Evolutionary conservation across 345 rosid genomes (phyloP).

Genomic region (Salix exigua): DNA sequence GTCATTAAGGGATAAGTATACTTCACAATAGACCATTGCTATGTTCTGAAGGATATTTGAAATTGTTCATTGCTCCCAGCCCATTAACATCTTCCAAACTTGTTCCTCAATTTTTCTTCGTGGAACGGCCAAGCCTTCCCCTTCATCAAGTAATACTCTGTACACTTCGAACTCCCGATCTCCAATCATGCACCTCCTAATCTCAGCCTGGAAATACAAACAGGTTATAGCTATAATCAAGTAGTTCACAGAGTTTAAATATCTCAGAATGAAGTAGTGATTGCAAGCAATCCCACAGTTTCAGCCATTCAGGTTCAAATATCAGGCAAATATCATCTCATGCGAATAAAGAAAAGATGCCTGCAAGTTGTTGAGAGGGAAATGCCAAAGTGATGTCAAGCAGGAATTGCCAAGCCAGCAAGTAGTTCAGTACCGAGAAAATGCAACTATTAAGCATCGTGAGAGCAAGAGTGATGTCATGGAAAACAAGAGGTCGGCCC

Average conservation of each 20-base stretch:
- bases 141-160: conserved; percentile 76
- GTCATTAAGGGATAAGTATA: neutral
- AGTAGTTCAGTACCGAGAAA: conserved; percentile 57
- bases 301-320: conserved; percentile 8
- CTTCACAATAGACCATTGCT: neutral
- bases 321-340: neutral
- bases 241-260: neutral
- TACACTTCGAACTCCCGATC: conserved; percentile 92
- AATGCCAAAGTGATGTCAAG: neutral
- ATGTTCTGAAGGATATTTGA: neutral
- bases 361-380: neutral
- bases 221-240: neutral
- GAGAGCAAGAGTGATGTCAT: conserved; percentile 81
- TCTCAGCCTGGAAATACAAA: conserved; percentile 60
- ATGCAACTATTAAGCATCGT: conserved; percentile 69
- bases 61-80: conserved; percentile 55
- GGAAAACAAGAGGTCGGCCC: conserved; percentile 91
- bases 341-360: neutral
- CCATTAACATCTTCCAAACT: conserved; percentile 89
- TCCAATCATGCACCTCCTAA: conserved; percentile 65
- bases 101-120: conserved; percentile 60
- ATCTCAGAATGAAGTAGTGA: neutral
- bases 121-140: conserved; percentile 44
- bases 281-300: neutral
- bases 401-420: neutral